phyloP scores from a whole-genome alignment of 2,329 filamentous ascomycete genomes.

The Alternaria arborescens region DNA sequence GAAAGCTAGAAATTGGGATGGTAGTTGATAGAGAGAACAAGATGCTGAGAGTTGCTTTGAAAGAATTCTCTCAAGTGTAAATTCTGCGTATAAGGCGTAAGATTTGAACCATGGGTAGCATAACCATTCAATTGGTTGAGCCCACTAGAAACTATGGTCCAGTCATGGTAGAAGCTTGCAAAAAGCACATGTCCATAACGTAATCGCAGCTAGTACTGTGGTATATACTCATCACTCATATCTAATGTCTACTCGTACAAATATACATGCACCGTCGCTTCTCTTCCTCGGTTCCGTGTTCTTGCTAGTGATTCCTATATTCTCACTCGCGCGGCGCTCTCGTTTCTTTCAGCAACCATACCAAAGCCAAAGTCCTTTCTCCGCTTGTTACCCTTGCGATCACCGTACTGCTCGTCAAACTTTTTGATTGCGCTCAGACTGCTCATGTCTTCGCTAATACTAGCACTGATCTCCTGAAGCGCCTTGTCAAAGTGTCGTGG shows the following conservation, averaged over 20 bases:
- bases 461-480: conserved; percentile 87
- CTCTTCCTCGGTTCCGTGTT: neutral
- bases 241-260: conserved; percentile 3
- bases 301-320: conserved; percentile 10
- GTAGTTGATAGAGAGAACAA: neutral
- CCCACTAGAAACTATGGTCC: neutral
- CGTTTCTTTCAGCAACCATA: conserved; percentile 36
- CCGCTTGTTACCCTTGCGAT: conserved; percentile 72
- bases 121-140: neutral
- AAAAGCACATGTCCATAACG: neutral
- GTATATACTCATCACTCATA: neutral
- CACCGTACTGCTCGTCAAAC: conserved; percentile 95
- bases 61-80: neutral
- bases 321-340: conserved; percentile 46
- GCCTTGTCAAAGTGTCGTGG: conserved; percentile 83
- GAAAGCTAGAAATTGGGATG: neutral
- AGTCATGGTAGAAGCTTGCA: neutral
- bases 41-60: neutral
- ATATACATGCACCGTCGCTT: neutral
- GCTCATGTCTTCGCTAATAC: conserved; percentile 92
- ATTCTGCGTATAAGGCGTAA: neutral
- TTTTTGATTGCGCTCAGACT: conserved; percentile 86
- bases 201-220: neutral
- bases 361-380: conserved; percentile 66
- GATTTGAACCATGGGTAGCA: neutral